A percentile compares a stretch with the other conserved stretches of the same genome.
These are phyloP conservation scores for Penicillium rolfsii DNA, from an alignment of 2,329 filamentous ascomycete genomes.

Conservation along the genomic window DNA sequence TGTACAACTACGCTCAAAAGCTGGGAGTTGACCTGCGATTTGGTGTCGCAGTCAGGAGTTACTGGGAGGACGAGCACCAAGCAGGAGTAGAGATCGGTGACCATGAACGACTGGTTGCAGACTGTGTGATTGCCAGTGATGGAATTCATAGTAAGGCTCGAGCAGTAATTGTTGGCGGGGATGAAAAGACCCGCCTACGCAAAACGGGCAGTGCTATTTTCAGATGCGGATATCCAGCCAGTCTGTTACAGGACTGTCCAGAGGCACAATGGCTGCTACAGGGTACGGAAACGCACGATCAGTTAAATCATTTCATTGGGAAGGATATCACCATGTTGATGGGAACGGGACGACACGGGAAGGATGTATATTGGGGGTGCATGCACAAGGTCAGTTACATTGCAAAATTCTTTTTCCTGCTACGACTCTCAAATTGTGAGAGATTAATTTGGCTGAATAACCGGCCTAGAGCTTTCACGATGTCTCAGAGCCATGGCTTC, in stretches of 20 bases:
- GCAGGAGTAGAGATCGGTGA: not conserved
- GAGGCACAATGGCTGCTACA: not conserved
- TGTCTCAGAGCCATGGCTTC: not conserved
- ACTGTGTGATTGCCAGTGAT: not conserved
- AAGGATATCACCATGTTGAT: conserved; percentile 1
- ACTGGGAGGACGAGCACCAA: conserved; percentile 1
- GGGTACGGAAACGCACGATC: not conserved
- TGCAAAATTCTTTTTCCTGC: too few species aligned
- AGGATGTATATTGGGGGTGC: conserved; percentile 4
- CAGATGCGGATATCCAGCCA: not conserved
- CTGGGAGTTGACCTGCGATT: not conserved
- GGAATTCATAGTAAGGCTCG: not conserved
- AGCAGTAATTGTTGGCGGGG: not conserved
- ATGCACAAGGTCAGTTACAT: not conserved
- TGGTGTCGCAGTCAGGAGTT: not conserved
- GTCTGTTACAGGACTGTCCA: not conserved
- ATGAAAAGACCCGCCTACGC: not conserved
- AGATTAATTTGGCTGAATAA: too few species aligned
- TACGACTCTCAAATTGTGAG: too few species aligned
- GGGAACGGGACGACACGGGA: conserved; percentile 1
- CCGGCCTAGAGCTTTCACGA: not conserved
- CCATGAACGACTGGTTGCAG: not conserved
- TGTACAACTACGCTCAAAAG: not conserved
- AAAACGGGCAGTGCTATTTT: not conserved
- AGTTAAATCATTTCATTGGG: conserved; percentile 5